Conservation (phyloP, 2,329 filamentous ascomycete species). For the Colletotrichum shisoi region DNA sequence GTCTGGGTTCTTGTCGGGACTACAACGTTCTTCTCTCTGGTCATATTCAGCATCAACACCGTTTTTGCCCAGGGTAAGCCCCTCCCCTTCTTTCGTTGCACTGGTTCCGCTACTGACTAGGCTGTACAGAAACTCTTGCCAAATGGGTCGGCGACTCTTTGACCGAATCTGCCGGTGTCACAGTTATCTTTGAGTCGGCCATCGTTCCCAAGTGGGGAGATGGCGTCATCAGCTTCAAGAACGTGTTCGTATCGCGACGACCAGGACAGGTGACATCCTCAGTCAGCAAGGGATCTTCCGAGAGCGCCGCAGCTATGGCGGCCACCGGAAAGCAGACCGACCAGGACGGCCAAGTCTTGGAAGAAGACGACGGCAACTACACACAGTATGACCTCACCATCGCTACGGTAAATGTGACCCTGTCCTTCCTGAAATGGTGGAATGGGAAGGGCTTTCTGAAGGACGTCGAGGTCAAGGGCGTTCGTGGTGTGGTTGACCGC, state of each 20-base stretch:
- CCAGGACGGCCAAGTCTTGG: slow-evolving; percentile 54
- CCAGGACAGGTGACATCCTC: slow-evolving; percentile 83
- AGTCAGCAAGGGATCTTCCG: slow-evolving; percentile 90
- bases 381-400: slow-evolving; percentile 97
- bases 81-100: neutral
- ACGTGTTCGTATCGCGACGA: slow-evolving; percentile 91
- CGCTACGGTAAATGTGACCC: slow-evolving; percentile 91
- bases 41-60: slow-evolving; percentile 92
- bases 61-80: slow-evolving; percentile 86
- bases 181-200: slow-evolving; percentile 95
- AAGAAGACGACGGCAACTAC: slow-evolving; percentile 91
- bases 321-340: slow-evolving; percentile 71
- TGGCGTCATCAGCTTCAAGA: slow-evolving; percentile 94
- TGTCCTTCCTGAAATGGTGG: slow-evolving; percentile 99
- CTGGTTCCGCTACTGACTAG: slow-evolving; percentile 38
- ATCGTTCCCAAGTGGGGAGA: slow-evolving; percentile 96
- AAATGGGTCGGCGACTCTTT: slow-evolving; percentile 95
- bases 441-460: slow-evolving; percentile 91
- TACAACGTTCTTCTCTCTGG: slow-evolving; percentile 92
- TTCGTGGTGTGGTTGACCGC: slow-evolving; percentile 89
- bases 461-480: slow-evolving; percentile 92
- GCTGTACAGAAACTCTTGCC: slow-evolving; percentile 78
- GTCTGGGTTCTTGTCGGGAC: slow-evolving; percentile 97
- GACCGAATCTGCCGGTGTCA: slow-evolving; percentile 89
- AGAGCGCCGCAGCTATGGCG: slow-evolving; percentile 82